Conservation (phyloP, 805 yeast genomes). For the Candida suzukii region DNA sequence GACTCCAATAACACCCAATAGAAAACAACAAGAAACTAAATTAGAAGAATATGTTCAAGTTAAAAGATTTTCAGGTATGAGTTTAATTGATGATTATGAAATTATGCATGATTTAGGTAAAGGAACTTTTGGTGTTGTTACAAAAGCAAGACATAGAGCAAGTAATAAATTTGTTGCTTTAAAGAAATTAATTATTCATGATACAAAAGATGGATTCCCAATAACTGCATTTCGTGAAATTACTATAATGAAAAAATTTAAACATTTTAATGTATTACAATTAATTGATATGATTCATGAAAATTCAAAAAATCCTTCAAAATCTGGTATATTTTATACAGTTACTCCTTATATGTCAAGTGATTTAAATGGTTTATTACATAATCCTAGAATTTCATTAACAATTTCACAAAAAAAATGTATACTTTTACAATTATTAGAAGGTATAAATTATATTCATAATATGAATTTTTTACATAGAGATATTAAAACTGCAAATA, state of each 20-base stretch:
- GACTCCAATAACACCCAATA: background rate
- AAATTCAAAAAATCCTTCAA: slow-evolving; percentile 20
- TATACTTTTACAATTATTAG: slow-evolving; percentile 67
- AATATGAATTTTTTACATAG: slow-evolving; percentile 59
- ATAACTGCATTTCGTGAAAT: slow-evolving; percentile 94
- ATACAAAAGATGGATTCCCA: slow-evolving; percentile 79
- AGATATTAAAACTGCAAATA: slow-evolving; percentile 95
- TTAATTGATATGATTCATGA: slow-evolving; percentile 74
- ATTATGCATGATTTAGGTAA: slow-evolving; percentile 52
- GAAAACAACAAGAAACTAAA: background rate
- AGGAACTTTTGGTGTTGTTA: slow-evolving; percentile 88
- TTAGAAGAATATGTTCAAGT: slow-evolving; percentile 2
- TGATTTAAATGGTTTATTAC: slow-evolving; percentile 84
- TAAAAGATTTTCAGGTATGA: slow-evolving; percentile 20
- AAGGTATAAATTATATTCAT: slow-evolving; percentile 82
- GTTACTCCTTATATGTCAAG: slow-evolving; percentile 90
- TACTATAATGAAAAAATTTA: slow-evolving; percentile 63
- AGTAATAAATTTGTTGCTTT: slow-evolving; percentile 69
- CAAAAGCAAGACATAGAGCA: slow-evolving; percentile 58
- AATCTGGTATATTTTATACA: slow-evolving; percentile 55
- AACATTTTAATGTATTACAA: slow-evolving; percentile 67
- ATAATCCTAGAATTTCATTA: slow-evolving; percentile 63
- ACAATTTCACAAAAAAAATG: slow-evolving; percentile 71
- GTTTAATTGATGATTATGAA: slow-evolving; percentile 23
- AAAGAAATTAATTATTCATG: slow-evolving; percentile 74